Base-by-base conservation (phyloP, 257 asterid genomes). In the Coffea eugenioides region DNA sequence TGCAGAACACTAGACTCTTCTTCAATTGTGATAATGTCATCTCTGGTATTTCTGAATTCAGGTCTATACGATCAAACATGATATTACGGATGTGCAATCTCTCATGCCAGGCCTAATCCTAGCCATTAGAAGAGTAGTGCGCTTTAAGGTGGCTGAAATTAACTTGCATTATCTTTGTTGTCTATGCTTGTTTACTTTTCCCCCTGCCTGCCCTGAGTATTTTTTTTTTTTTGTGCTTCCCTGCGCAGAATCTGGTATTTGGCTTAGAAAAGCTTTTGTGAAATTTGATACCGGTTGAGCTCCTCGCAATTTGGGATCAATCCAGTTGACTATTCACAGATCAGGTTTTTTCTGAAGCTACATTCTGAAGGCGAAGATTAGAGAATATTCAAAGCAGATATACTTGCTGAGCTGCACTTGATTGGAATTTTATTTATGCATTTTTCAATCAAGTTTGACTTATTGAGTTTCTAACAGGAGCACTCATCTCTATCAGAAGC, bases 91-190 rank as follows among this genome's bases (percentile, higher is more conserved):
- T 75, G 97, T 89, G 81, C 97, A 89, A 49, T 90, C 90, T 71
- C 93, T 94, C 77, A 92, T 92, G 95, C 98, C 97, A 4, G 98
- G 97, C 51, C 81, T 94, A 62, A 84, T 94, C 80, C 86, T 92
- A 43, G 98, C 97, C 69, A 91, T 92, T 74, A 87, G 98, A 88
- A 92, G 87, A 90, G 97, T 94, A 52, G 94, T 91, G 75, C 98
- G 97, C 79, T 88, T 92, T 57, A 92, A 94, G 97, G 98, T 94
- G 77, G 39, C 25, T 46, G n/a, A 56, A 25, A 49, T 0, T 45
- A 23, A 27, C 51, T 75, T 71, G 46, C 56, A 43, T 73, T 54
- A 18, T 56, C 21, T 36, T 69, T 25, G 27, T 41, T 11, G 5
- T 21, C 7, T 0, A 2, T 41, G 20, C n/a, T 6, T 43, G 11